Base-by-base conservation (phyloP, 805 yeast genomes). In the Sungouiozyma intestinalis region DNA sequence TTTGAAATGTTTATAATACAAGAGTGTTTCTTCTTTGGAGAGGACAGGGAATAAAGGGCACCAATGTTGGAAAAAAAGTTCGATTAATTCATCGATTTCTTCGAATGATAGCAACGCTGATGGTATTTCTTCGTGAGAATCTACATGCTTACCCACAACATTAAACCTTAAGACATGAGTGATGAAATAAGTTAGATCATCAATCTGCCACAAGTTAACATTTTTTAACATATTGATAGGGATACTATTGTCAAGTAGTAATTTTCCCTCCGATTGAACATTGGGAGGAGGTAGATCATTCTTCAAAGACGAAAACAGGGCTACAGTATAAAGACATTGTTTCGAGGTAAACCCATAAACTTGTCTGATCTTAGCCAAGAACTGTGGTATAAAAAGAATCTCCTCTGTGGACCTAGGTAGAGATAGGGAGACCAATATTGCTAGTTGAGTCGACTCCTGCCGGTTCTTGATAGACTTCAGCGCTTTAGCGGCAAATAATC, bases 391-490 rank as follows among this genome's bases (percentile, higher is more conserved):
- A 51, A 81, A 80, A 35, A 83, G 62, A 0, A 86, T 81, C 55
- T 83, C 92, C 51, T 81, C 88, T 0, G 90, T 82, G 15, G 83
- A 74, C 54, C 92, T 66, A 5, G 90, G 92, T 8, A 81, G 72
- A 0, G 90, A 74, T 46, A 81, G 71, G 0, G 90, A 85, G 4
- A 82, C 86, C 20, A 76, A 57, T 17, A 71, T 71, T 1, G 80
- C 76, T 40, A 76, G 55, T 50, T 71, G 72, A 37, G 70, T 52
- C 36, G 70, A 66, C 47, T 69, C 63, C 46, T 71, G 69, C 42
- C 71, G 70, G 36, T 67, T 62, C 6, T 72, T 74, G 67, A 81
- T 76, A 27, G 80, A 77, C 16, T 76, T 76, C 39, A 76, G 60
- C 1, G 81, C 77, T 35, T 76, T 68, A 2, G 77, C 77, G 3